A percentile compares a stretch with the other conserved stretches of the same genome.
phyloP scores from a whole-genome alignment of 805 yeast genomes.

The Schwanniomyces occidentalis region DNA sequence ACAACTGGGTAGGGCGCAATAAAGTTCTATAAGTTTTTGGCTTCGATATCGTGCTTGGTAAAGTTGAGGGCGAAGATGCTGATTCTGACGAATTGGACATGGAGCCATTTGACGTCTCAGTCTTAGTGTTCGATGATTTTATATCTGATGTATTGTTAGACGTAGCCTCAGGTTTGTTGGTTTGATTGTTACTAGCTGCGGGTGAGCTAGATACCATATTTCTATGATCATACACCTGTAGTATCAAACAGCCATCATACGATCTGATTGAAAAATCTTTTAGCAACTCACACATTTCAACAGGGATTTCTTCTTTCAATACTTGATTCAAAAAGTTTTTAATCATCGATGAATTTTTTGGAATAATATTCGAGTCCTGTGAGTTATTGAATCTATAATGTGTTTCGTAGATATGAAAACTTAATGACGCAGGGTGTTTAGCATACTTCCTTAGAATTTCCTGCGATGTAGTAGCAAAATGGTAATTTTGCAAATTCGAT shows the following conservation, averaged over 20 bases:
- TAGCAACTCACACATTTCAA: slow-evolving; percentile 84
- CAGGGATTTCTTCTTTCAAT: slow-evolving; percentile 80
- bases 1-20: slow-evolving; percentile 75
- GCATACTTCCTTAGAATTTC: slow-evolving; percentile 77
- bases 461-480: slow-evolving; percentile 69
- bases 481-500: slow-evolving; percentile 37
- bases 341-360: slow-evolving; percentile 73
- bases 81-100: slow-evolving; percentile 9
- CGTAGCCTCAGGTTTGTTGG: not conserved
- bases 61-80: slow-evolving; percentile 2
- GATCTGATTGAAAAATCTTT: slow-evolving; percentile 81
- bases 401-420: slow-evolving; percentile 86
- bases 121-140: slow-evolving; percentile 1
- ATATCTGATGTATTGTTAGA: not conserved
- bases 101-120: not conserved
- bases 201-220: slow-evolving; percentile 31
- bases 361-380: slow-evolving; percentile 73
- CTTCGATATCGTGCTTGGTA: slow-evolving; percentile 27
- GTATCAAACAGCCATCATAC: slow-evolving; percentile 86
- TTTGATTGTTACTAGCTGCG: not conserved
- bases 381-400: slow-evolving; percentile 90
- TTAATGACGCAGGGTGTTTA: slow-evolving; percentile 76
- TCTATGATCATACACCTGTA: slow-evolving; percentile 87
- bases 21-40: slow-evolving; percentile 79
- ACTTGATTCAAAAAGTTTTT: slow-evolving; percentile 80